A percentile compares a stretch with the other conserved stretches of the same genome.
Conservation (phyloP, 2,329 filamentous ascomycete species). For the Colletotrichum theobromicola region DNA sequence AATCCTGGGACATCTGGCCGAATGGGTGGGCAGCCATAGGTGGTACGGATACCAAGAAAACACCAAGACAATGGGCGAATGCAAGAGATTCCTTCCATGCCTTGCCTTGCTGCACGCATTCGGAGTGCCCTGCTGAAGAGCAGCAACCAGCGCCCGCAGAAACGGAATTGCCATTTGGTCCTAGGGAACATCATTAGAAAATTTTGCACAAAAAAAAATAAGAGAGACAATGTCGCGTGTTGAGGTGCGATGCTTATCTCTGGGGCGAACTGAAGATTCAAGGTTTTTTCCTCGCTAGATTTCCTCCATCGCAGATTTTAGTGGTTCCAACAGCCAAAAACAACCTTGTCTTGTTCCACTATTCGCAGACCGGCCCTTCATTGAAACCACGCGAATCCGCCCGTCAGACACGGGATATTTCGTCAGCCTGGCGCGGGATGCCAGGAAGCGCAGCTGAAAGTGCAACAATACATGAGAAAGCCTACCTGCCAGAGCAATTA, state of each 20-base stretch:
- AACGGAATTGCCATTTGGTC: neutral
- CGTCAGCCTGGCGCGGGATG: neutral
- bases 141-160: neutral
- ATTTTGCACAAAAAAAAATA: neutral
- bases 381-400: neutral
- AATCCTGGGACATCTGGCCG: neutral
- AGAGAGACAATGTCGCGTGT: neutral
- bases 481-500: neutral
- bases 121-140: neutral
- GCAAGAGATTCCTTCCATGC: neutral
- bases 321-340: neutral
- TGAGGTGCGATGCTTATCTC: slow-evolving; percentile 3
- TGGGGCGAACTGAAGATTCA: neutral
- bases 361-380: neutral
- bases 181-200: neutral
- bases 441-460: neutral
- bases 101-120: neutral
- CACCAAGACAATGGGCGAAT: slow-evolving; percentile 14
- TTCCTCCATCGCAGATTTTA: neutral
- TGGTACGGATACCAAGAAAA: slow-evolving; percentile 22
- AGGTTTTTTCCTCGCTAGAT: neutral
- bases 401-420: neutral
- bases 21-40: neutral
- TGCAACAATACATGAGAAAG: neutral
- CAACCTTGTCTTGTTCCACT: neutral